phyloP scores from a whole-genome alignment of 2,329 filamentous ascomycete genomes.

The Botrytis fragariae region DNA sequence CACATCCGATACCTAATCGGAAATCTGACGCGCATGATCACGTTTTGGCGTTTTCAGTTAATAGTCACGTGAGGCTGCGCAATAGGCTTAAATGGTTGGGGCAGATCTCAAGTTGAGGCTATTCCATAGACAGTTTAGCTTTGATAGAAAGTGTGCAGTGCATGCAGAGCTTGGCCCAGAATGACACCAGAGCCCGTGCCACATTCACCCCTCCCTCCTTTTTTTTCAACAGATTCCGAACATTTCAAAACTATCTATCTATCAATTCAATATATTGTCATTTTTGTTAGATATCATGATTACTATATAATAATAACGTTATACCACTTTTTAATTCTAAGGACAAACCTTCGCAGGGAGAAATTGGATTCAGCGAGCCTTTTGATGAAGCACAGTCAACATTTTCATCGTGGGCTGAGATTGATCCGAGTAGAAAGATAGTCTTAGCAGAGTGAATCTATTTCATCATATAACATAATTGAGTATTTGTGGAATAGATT shows the following conservation, averaged over 20 bases:
- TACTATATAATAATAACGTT: too few species aligned
- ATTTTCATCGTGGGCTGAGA: background rate
- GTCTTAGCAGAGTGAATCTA: background rate
- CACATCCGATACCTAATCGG: background rate
- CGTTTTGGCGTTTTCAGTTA: background rate
- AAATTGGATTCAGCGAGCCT: background rate
- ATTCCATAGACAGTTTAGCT: too few species aligned
- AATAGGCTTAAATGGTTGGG: too few species aligned
- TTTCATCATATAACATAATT: background rate
- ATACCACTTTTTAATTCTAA: background rate
- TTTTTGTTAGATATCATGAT: background rate
- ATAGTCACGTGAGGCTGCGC: background rate
- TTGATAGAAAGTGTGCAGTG: too few species aligned
- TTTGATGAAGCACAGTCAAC: background rate
- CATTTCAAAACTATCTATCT: background rate
- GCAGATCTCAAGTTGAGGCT: too few species aligned
- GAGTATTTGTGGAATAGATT: background rate
- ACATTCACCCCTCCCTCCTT: background rate
- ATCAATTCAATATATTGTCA: background rate
- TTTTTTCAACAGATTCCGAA: background rate
- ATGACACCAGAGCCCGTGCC: background rate
- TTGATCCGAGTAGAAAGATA: background rate
- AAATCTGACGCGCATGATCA: constrained; percentile 3
- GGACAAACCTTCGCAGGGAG: background rate
- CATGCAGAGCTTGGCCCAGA: too few species aligned